Evolutionary conservation across 2,329 filamentous ascomycete species (phyloP).

Genomic region (Clonostachys solani): DNA sequence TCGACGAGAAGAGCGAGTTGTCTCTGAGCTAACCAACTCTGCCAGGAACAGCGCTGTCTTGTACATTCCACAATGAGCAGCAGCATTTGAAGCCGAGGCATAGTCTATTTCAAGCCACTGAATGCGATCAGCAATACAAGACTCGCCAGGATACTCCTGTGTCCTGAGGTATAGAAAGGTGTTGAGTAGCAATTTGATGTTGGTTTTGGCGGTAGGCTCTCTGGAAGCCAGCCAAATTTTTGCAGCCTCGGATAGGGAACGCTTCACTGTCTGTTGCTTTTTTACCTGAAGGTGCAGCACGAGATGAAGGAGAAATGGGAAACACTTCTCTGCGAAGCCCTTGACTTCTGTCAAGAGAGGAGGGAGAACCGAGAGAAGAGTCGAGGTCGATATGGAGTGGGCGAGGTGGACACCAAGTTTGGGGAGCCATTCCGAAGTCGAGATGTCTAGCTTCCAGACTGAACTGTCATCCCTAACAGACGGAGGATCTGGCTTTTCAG

Average conservation of each 20-base stretch:
- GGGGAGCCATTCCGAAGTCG: constrained; percentile 53
- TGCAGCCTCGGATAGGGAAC: constrained; percentile 61
- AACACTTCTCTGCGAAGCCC: constrained; percentile 66
- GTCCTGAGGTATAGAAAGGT: constrained; percentile 84
- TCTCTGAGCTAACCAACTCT: constrained; percentile 64
- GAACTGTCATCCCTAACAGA: constrained; percentile 8
- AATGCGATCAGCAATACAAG: constrained; percentile 72
- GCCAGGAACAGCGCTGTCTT: constrained; percentile 82
- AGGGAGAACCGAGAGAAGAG: constrained; percentile 65
- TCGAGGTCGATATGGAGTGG: constrained; percentile 53
- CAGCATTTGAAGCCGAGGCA: constrained; percentile 63
- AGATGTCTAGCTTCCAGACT: constrained; percentile 30
- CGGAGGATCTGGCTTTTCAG: constrained; percentile 29
- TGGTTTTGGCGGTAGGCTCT: constrained; percentile 43
- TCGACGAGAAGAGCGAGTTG: constrained; percentile 55
- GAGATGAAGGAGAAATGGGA: constrained; percentile 84
- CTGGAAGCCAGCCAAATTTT: constrained; percentile 54
- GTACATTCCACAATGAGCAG: constrained; percentile 75
- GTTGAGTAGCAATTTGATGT: constrained; percentile 70
- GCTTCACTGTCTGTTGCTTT: constrained; percentile 53
- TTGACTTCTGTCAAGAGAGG: constrained; percentile 62
- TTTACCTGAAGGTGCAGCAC: constrained; percentile 68
- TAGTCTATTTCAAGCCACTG: constrained; percentile 87
- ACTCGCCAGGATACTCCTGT: constrained; percentile 70
- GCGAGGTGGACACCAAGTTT: constrained; percentile 59